Evolutionary conservation across 306 rosid genomes (phyloP).

Genomic region (Pyrus bretschneideri): DNA sequence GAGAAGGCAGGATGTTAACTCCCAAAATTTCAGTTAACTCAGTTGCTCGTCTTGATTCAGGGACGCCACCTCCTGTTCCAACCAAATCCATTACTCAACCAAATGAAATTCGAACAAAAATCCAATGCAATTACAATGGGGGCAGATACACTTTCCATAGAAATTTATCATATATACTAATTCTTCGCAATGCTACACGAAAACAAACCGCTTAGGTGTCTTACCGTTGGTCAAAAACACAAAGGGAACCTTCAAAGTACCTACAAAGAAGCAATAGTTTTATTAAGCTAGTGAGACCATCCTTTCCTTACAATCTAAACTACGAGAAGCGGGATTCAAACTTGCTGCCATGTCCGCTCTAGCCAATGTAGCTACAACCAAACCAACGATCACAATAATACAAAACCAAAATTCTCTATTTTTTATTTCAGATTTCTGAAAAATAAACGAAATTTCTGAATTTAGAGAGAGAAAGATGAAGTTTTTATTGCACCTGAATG

Average conservation of each 20-base stretch:
- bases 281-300: background rate
- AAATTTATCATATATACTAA: too few species aligned
- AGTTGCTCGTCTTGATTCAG: slow-evolving; percentile 23
- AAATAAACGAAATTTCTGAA: background rate
- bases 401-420: background rate
- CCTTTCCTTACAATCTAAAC: too few species aligned
- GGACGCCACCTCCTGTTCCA: slow-evolving; percentile 27
- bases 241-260: slow-evolving; percentile 23
- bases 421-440: background rate
- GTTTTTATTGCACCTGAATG: slow-evolving; percentile 12
- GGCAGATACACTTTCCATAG: too few species aligned
- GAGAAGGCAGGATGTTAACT: slow-evolving; percentile 25
- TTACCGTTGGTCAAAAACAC: slow-evolving; percentile 33
- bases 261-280: slow-evolving; percentile 4
- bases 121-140: background rate
- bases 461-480: background rate
- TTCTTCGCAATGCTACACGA: background rate
- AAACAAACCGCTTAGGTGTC: background rate
- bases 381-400: background rate
- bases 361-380: too few species aligned
- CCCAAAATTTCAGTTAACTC: slow-evolving; percentile 30
- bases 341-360: background rate
- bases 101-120: background rate
- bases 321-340: background rate
- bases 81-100: background rate